Conservation (phyloP, 441 rosid species). For the Erysimum cheiri region DNA sequence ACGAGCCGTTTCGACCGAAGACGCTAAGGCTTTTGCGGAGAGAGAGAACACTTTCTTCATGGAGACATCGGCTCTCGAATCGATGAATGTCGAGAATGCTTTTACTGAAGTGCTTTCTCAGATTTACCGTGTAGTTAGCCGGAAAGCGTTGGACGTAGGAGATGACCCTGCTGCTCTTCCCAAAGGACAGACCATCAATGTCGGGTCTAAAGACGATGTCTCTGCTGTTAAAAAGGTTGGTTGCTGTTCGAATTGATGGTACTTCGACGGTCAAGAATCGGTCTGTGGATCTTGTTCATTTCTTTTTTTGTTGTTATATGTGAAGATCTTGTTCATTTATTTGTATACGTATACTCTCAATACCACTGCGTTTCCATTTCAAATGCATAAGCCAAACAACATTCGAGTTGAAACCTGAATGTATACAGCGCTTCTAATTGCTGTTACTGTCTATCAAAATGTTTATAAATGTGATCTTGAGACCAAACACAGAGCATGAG, state of each 20-base stretch:
- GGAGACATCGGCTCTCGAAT: conserved; percentile 71
- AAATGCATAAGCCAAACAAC: conserved; percentile 17
- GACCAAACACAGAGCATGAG: conserved; percentile 86
- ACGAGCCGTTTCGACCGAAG: conserved; percentile 59
- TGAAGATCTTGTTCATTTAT: conserved; percentile 31
- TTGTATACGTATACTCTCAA: conserved; percentile 30
- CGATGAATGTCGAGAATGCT: conserved; percentile 60
- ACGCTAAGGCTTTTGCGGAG: conserved; percentile 59
- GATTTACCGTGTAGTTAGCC: conserved; percentile 60
- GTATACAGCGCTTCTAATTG: neutral
- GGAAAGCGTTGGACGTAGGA: conserved; percentile 59
- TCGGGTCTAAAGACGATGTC: conserved; percentile 64
- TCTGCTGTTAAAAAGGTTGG: conserved; percentile 61
- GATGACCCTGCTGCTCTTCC: conserved; percentile 63
- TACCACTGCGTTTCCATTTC: conserved; percentile 5
- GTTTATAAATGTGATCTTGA: conserved; percentile 52
- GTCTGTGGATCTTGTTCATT: neutral
- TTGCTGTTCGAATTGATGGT: conserved; percentile 59
- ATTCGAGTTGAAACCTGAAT: conserved; percentile 10
- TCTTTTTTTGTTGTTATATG: neutral
- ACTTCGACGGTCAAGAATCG: neutral
- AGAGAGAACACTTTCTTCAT: conserved; percentile 63
- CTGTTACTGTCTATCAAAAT: neutral
- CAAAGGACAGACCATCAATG: conserved; percentile 62
- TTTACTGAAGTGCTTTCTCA: conserved; percentile 61